phyloP scores from a whole-genome alignment of 2,329 filamentous ascomycete species.

The Phaeophleospora eucalypticola region DNA sequence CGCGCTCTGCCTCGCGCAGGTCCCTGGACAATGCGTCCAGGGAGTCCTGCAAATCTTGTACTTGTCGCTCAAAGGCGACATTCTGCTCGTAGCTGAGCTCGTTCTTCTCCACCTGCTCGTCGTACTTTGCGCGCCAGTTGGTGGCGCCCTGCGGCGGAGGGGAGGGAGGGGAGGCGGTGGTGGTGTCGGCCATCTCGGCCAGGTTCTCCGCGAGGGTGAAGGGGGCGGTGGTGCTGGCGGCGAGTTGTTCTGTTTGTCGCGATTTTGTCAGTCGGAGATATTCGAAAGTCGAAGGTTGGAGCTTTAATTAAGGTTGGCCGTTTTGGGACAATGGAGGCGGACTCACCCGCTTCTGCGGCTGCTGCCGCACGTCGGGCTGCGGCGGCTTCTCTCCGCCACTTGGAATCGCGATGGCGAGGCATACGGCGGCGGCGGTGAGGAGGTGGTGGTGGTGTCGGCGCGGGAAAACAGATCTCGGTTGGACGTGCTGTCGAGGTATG shows the following conservation, averaged over 20 bases:
- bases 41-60: neutral
- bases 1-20: neutral
- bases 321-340: too few relatives aligned
- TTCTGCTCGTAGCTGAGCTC: neutral
- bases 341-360: too few relatives aligned
- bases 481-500: neutral
- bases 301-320: too few relatives aligned
- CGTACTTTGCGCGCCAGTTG: neutral
- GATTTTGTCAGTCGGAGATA: neutral
- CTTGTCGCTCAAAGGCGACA: neutral
- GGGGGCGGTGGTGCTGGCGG: neutral
- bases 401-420: too few relatives aligned
- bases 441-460: too few relatives aligned
- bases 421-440: too few relatives aligned
- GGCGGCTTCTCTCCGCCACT: too few relatives aligned
- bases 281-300: too few relatives aligned
- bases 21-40: neutral
- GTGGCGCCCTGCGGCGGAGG: neutral
- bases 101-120: neutral
- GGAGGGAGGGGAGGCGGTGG: too few relatives aligned
- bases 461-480: neutral
- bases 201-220: too few relatives aligned
- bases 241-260: neutral
- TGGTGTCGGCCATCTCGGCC: neutral
- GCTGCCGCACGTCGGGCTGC: too few relatives aligned